phyloP scores from a whole-genome alignment of 2,329 filamentous ascomycete species.

The Microdochium paspali region DNA sequence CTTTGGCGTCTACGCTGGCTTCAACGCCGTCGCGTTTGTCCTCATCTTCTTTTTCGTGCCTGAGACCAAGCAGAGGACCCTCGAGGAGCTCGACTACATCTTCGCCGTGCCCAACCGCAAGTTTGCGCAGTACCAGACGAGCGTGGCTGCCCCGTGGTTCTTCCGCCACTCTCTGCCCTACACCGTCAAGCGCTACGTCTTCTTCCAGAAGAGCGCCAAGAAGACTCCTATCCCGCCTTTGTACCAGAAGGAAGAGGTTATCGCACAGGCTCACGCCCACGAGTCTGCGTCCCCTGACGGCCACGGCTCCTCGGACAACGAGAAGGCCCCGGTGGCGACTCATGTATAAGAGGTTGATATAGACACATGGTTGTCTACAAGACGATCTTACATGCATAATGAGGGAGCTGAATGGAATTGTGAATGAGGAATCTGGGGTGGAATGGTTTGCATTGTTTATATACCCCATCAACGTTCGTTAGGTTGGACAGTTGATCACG shows the following conservation, averaged over 20 bases:
- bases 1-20: constrained; percentile 34
- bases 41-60: constrained; percentile 40
- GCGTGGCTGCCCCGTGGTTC: constrained; percentile 26
- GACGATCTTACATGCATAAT: too few relatives aligned
- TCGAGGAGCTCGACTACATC: constrained; percentile 40
- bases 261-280: not conserved
- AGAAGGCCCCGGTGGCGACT: too few relatives aligned
- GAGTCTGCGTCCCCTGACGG: not conserved
- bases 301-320: not conserved
- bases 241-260: constrained; percentile 14
- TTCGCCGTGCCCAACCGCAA: constrained; percentile 31
- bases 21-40: constrained; percentile 33
- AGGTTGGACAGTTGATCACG: too few relatives aligned
- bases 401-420: not conserved
- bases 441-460: not conserved
- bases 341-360: too few relatives aligned
- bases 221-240: constrained; percentile 12
- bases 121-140: constrained; percentile 29
- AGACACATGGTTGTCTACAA: too few relatives aligned
- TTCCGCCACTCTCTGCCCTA: not conserved
- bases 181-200: constrained; percentile 19
- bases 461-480: not conserved
- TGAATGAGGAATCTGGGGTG: not conserved
- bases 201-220: constrained; percentile 18
- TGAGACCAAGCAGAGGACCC: constrained; percentile 39